Evolutionary conservation across 495 filamentous ascomycete genomes (phyloP).

Genomic region (Daldinia caldariorum): DNA sequence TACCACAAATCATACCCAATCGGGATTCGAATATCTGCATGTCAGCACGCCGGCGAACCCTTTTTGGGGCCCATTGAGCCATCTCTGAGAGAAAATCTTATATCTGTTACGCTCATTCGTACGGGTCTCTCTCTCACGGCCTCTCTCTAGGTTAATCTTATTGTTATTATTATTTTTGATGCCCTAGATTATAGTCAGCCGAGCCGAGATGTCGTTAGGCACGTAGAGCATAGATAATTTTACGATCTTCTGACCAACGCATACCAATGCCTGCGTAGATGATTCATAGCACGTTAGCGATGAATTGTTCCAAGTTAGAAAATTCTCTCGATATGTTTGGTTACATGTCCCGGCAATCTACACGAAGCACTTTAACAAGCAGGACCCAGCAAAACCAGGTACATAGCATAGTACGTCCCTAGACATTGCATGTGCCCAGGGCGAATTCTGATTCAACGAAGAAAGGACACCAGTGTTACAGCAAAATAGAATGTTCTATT

Average conservation of each 20-base stretch:
- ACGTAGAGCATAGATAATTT: slow-evolving; percentile 31
- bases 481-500: slow-evolving; percentile 12
- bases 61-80: slow-evolving; percentile 41
- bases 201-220: slow-evolving; percentile 26
- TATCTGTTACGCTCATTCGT: slow-evolving; percentile 28
- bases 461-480: slow-evolving; percentile 25
- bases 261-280: slow-evolving; percentile 20
- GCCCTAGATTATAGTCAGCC: slow-evolving; percentile 22
- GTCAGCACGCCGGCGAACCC: slow-evolving; percentile 43
- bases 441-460: slow-evolving; percentile 14
- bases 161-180: background rate
- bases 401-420: too few species aligned
- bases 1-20: slow-evolving; percentile 41
- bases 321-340: background rate
- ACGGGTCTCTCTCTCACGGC: slow-evolving; percentile 4
- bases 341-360: slow-evolving; percentile 21
- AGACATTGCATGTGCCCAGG: slow-evolving; percentile 4
- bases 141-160: background rate
- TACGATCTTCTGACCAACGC: slow-evolving; percentile 37
- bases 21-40: slow-evolving; percentile 40
- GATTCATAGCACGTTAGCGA: slow-evolving; percentile 7
- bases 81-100: slow-evolving; percentile 34
- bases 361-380: slow-evolving; percentile 24
- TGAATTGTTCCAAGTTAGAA: background rate
- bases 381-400: slow-evolving; percentile 10